phyloP scores from a whole-genome alignment of 345 rosid species.

The Citrus sp. region DNA sequence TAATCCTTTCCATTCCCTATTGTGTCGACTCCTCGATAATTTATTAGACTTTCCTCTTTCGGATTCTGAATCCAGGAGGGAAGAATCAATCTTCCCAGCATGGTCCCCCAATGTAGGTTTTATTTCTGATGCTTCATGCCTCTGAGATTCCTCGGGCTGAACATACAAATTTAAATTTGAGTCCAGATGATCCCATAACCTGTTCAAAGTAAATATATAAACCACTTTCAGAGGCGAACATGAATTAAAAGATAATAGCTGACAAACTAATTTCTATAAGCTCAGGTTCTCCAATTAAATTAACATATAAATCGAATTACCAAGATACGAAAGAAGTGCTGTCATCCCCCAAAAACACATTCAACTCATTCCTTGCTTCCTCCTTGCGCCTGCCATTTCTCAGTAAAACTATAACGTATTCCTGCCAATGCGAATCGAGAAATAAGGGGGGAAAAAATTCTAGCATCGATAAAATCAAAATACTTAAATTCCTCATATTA shows the following conservation, averaged over 20 bases:
- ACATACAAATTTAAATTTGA: slow-evolving; percentile 60
- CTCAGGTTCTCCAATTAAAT: not conserved
- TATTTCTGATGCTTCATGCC: slow-evolving; percentile 27
- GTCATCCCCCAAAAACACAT: slow-evolving; percentile 89
- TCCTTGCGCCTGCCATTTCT: slow-evolving; percentile 85
- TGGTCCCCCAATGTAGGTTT: slow-evolving; percentile 29
- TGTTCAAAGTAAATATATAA: slow-evolving; percentile 27
- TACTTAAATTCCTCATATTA: not conserved
- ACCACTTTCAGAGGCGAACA: not conserved
- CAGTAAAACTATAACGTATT: slow-evolving; percentile 83
- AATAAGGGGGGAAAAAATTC: not conserved
- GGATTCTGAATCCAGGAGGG: slow-evolving; percentile 38
- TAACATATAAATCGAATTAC: slow-evolving; percentile 38
- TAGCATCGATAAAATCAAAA: not conserved
- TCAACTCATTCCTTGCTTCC: slow-evolving; percentile 81
- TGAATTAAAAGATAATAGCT: not conserved
- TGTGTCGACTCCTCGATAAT: slow-evolving; percentile 37
- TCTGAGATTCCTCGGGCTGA: slow-evolving; percentile 32
- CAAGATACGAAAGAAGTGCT: slow-evolving; percentile 82
- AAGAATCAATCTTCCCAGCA: slow-evolving; percentile 28
- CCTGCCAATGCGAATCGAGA: slow-evolving; percentile 49
- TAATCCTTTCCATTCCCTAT: slow-evolving; percentile 70
- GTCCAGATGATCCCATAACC: slow-evolving; percentile 97
- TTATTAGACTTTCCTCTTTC: slow-evolving; percentile 43
- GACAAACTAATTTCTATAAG: not conserved